Evolutionary conservation across 2,329 filamentous ascomycete genomes (phyloP), one percentile per base, ranked within the genome.

Genomic region (Didymella segeticola): DNA sequence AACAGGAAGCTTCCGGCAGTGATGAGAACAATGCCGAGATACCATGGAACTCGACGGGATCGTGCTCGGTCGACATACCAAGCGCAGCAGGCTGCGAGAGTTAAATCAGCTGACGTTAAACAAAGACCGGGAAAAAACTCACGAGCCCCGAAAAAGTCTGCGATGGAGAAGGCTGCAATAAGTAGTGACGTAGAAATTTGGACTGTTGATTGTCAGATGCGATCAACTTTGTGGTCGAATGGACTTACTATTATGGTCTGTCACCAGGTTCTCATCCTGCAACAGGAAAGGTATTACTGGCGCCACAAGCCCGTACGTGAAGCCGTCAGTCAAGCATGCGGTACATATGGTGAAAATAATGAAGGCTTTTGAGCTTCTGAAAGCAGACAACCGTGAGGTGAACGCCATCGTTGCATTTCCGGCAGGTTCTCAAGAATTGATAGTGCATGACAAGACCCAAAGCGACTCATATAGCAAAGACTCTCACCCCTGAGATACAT

Each of bases 201-300:
- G 6, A 46, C 31, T 46, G 15, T 2, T 9, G 1, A 12, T 11
- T 20, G 22, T 46, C 5, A 46, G 23, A 20, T 10, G 14, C n/a
- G 5, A 8, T 2, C n/a, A 8, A n/a, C 0, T 2, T 2, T 17
- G 4, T 9, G 2, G 20, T 34, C 10, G 12, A 1, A 10, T 8
- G 2, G n/a, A 27, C 30, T 37, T 27, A 46, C 31, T 11, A 6
- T 46, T 29, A 1, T 27, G 14, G 2, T 27, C 15, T 34, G 30
- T 27, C 11, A 20, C 31, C 15, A 53, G 37, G 1, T 43, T 26
- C 34, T 58, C 51, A 19, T 58, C 41, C 23, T 43, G 39, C 22
- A 61, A 45, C n/a, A 56, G 33, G 20, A 61, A 61, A 27, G 58
- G 58, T 27, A 61, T 38, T 2, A 58, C 55, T 9, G 58, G 58